Percentiles rank a stretch among this genome's conserved stretches.
These are phyloP conservation scores for Sporothrix variecibatus DNA, from an alignment of 2,329 filamentous ascomycete genomes.

Conservation along the genomic window DNA sequence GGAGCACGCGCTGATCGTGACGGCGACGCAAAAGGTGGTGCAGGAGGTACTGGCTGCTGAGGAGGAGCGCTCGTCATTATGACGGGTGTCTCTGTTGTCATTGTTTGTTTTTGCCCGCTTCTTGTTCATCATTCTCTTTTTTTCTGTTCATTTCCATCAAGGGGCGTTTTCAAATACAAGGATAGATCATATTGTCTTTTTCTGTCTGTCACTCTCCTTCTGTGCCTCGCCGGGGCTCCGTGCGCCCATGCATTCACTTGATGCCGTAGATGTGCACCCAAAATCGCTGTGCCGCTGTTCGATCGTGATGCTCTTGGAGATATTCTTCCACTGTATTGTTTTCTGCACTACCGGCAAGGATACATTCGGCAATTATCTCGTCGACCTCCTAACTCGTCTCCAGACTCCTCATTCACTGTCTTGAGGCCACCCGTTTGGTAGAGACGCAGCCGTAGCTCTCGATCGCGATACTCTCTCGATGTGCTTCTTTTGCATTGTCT, in stretches of 20 bases:
- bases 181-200: neutral
- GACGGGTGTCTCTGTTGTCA: neutral
- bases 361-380: neutral
- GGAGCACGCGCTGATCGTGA: conserved; percentile 78
- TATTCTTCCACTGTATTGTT: neutral
- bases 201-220: neutral
- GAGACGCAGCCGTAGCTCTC: neutral
- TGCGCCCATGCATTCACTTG: neutral
- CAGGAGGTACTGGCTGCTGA: conserved; percentile 40
- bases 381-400: neutral
- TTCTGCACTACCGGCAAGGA: too few species aligned
- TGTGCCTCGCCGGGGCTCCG: neutral
- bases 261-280: neutral
- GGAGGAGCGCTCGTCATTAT: conserved; percentile 8
- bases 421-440: neutral
- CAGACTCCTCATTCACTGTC: neutral
- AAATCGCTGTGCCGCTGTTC: neutral
- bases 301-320: neutral
- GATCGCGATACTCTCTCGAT: neutral
- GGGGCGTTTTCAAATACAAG: neutral
- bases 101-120: neutral
- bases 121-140: neutral
- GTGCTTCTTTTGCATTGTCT: neutral
- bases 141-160: neutral
- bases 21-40: conserved; percentile 61